Base-by-base conservation (phyloP, 2,329 filamentous ascomycete genomes). In the Neonectria neomacrospora region DNA sequence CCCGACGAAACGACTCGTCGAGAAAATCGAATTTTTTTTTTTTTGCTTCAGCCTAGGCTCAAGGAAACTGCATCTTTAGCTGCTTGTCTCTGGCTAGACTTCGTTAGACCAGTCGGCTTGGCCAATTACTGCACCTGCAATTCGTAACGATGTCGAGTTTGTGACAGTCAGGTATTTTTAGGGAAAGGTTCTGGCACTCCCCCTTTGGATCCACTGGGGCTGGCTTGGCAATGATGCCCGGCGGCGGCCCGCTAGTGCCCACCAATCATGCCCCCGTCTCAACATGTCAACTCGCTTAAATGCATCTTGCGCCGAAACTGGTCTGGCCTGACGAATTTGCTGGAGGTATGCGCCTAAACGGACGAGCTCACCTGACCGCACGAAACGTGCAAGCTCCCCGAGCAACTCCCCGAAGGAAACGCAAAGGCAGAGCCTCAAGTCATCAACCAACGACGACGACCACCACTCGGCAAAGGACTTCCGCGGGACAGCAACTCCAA, bases 361-460 rank as follows among this genome's bases (percentile, higher is more conserved):
- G 51, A 12, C 9, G 9, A 8, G 5, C 44, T 67, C 65, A 66
- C 63, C 45, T 66, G 60, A 64, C 26, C 26, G 18, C 63, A 66
- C 60, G 54, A 42, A 56, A 55, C 14, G 18, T 57, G 32, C 34
- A 55, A 65, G 61, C 63, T 65, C 65, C 63, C 63, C 58, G 65
- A 41, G 26, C 37, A 58, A 60, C 53, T 66, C 63, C 63, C 63
- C 54, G 58, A 56, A 58, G 26, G 18, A 32, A 48, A 39, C 23
- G 23, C 54, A 3, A 28, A 12, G 20, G 14, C 20, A 47, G 53
- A 65, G 59, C 50, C 50, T 57, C 56, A 44, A 47, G 14, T 37
- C 34, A 5, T 6, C 32, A 16, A 37, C 14, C 26, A 48, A 30
- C 26, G 12, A 18, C 45, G 28, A 26, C 42, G 18, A 28, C 26